Percentiles rank a stretch among this genome's conserved stretches.
Conservation (phyloP, 1,284 basidiomycete genomes). For the Ceratobasidium sp. region DNA sequence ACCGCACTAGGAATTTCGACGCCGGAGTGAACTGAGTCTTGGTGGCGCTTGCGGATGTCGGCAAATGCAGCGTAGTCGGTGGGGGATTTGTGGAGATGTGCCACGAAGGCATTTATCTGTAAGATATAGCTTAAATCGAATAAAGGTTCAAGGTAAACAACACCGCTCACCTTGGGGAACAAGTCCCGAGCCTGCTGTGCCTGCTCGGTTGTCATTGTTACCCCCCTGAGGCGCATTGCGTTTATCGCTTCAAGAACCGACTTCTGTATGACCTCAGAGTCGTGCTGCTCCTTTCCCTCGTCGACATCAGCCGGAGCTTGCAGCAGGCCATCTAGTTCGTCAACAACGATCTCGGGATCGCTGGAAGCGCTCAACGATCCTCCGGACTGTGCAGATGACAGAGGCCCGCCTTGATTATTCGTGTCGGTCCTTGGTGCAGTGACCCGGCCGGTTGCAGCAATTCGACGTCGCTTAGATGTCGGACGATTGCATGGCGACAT, state of each 20-base stretch:
- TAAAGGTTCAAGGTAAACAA: not conserved
- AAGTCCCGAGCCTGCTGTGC: not conserved
- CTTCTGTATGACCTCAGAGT: not conserved
- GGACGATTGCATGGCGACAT: too few species aligned
- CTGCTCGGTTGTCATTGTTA: not conserved
- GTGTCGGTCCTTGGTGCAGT: not conserved
- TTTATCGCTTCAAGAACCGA: slow-evolving; percentile 1
- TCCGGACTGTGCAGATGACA: not conserved
- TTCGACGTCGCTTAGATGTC: not conserved
- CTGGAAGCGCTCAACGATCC: not conserved
- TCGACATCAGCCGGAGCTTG: not conserved
- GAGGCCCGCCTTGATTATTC: not conserved
- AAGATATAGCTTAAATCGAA: not conserved
- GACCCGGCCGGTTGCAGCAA: not conserved
- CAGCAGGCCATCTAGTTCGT: not conserved
- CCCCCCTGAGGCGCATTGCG: not conserved
- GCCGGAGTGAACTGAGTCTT: not conserved
- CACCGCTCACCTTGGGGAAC: slow-evolving; percentile 14
- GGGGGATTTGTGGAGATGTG: not conserved
- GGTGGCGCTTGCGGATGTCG: not conserved
- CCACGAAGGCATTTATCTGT: not conserved
- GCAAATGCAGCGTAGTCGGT: not conserved
- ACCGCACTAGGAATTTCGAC: not conserved
- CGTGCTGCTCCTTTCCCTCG: slow-evolving; percentile 3
- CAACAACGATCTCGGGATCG: not conserved